Evolutionary conservation across 176 grass and related monocot species (phyloP), one percentile per base, ranked within the genome.

Genomic region (Calamus simplicifolius): DNA sequence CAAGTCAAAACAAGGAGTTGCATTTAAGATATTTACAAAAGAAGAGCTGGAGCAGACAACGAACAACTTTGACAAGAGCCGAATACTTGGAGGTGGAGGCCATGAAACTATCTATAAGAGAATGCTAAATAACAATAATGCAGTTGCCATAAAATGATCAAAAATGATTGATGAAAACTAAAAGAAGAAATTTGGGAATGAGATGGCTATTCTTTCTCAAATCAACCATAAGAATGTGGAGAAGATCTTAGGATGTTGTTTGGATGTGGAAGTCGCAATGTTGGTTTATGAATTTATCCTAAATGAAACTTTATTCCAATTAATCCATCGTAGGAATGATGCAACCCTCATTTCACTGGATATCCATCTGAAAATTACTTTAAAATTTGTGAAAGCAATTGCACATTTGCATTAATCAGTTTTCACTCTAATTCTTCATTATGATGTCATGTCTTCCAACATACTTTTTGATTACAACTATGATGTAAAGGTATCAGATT

Each of bases 121-220:
- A 5, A 57, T 23, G 12, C 55, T 57, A 1, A 57, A 27, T 25
- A 21, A 57, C 55, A 57, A 57, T 13, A 5, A 21, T 15, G 19
- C 26, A 8, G 55, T 57, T 4, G 55, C 55, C 55, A 57, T 57
- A 27, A 27, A 57, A 25, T 14, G 3, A 57, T 13, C 55, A 3
- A 57, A 57, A 21, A 13, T 57, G 4, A 57, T 57, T 3, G 8
- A 27, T 2, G 19, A 57, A 3, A 57, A 21, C 6, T 21, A 27
- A 57, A 57, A 23, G 23, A 57, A 57, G 8, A 21, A 57, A 27
- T 57, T 57, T 13, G 55, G 55, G 26, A 57, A 57, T 18, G 55
- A 57, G 55, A 57, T 57, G 55, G 6, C 26, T 21, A 57, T 57
- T 57, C 55, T 16, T 10, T 57, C 55, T 21, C 55, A 57, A 0